Base-by-base conservation (phyloP, 805 yeast species). In the Sungouiella thailandica region DNA sequence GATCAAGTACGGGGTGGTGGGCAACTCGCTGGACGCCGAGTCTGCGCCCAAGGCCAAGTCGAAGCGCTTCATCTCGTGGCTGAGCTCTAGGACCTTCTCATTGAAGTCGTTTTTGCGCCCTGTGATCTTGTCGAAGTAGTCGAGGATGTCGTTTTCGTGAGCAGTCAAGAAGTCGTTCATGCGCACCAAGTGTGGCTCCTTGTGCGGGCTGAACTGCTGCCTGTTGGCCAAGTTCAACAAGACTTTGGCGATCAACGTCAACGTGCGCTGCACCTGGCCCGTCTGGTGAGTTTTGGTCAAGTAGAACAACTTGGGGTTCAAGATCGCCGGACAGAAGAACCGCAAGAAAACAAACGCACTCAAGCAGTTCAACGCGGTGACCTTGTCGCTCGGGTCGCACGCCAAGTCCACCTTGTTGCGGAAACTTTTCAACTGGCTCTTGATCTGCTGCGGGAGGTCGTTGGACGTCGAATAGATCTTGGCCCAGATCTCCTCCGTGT, bases 221-320 rank as follows among this genome's bases (percentile, higher is more conserved):
- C 95, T 60, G 44, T 83, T 90, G 3, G 96, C 86, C 39, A 90
- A 70, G 18, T 83, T 83, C 56, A 89, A 71, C 22, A 90, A 53
- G 5, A 81, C 70, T 52, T 90, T 90, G 7, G 97, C 87, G 4
- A 89, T 66, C 15, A 89, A 58, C 0, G 95, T 87, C 29, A 90
- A 58, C 0, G 95, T 83, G 39, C 95, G 68, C 43, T 87, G 89
- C 2, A 79, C 68, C 8, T 68, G 68, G 2, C 88, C 86, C 7
- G 78, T 70, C 39, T 87, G 86, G 46, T 84, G 90, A 23, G 74
- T 68, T 32, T 74, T 70, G 0, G 86, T 75, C 31, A 93, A 63
- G 40, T 80, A 78, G 55, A 87, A 88, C 31, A 89, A 57, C 49
- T 86, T 87, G 0, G 98, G 98, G 49, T 87, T 89, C 51, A 93